Evolutionary conservation across 2,329 filamentous ascomycete species (phyloP).

Genomic region (Penicillium sp.): DNA sequence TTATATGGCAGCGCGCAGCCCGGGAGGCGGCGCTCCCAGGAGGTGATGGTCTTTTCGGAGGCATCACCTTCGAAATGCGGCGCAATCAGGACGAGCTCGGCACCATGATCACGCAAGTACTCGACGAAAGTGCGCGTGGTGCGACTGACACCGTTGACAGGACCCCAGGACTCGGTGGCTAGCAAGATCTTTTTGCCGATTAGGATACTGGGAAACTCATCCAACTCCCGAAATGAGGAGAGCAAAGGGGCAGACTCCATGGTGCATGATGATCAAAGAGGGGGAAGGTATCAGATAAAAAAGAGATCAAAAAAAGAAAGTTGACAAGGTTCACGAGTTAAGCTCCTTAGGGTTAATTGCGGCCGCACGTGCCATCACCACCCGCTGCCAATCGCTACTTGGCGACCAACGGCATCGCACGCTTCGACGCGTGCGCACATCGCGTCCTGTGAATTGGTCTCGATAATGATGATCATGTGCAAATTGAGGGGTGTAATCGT

Average conservation of each 20-base stretch:
- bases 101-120: conserved; percentile 61
- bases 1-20: conserved; percentile 68
- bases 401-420: conserved; percentile 14
- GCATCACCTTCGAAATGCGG: conserved; percentile 54
- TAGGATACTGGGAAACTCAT: conserved; percentile 46
- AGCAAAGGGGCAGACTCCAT: conserved; percentile 18
- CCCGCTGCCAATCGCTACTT: conserved; percentile 10
- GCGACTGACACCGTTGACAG: conserved; percentile 68
- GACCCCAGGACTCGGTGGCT: conserved; percentile 67
- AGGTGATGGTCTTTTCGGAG: conserved; percentile 20
- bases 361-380: conserved; percentile 15
- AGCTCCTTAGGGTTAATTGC: background rate
- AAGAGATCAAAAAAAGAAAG: background rate
- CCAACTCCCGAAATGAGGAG: conserved; percentile 3
- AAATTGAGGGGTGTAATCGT: background rate
- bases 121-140: conserved; percentile 66
- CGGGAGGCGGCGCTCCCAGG: conserved; percentile 55
- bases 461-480: background rate
- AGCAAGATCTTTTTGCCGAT: conserved; percentile 60
- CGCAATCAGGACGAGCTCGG: conserved; percentile 62
- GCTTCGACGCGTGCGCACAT: conserved; percentile 10
- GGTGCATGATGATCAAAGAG: conserved; percentile 1
- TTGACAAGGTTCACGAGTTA: background rate
- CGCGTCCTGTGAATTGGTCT: background rate
- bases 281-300: background rate